Percentiles rank a stretch among this genome's conserved stretches.
These are phyloP conservation scores for Lecanosticta acicola DNA, from an alignment of 2,329 filamentous ascomycete genomes.

Conservation along the genomic window DNA sequence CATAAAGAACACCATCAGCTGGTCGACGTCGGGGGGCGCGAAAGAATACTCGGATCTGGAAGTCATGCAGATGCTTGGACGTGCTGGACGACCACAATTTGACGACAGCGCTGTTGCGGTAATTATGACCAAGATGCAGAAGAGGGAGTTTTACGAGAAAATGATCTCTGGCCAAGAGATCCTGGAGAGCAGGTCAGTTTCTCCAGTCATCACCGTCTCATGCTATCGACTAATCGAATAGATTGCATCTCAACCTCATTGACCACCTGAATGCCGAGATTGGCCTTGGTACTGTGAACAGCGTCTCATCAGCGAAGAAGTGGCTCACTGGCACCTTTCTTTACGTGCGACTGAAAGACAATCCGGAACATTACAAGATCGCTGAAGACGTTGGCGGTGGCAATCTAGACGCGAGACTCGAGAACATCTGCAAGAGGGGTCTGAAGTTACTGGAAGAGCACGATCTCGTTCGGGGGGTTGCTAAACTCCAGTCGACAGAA, in stretches of 20 bases:
- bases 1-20: conserved; percentile 71
- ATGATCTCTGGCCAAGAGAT: conserved; percentile 68
- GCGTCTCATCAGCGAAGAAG: conserved; percentile 58
- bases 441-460: conserved; percentile 59
- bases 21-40: conserved; percentile 44
- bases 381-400: conserved; percentile 46
- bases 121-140: conserved; percentile 68
- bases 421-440: conserved; percentile 64
- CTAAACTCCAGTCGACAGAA: conserved; percentile 57
- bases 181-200: conserved; percentile 60
- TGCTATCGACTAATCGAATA: conserved; percentile 28
- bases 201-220: neutral
- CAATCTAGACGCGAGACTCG: conserved; percentile 58
- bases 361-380: conserved; percentile 65
- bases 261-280: conserved; percentile 84
- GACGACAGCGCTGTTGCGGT: conserved; percentile 70
- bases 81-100: conserved; percentile 78
- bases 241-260: conserved; percentile 69
- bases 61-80: conserved; percentile 85
- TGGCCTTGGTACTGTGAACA: conserved; percentile 64
- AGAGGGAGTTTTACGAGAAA: conserved; percentile 61
- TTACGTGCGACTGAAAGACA: conserved; percentile 65
- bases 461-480: conserved; percentile 49
- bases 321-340: conserved; percentile 78
- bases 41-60: conserved; percentile 77